Conservation (phyloP, 139 green algal genomes). For the Volvox africanus region DNA sequence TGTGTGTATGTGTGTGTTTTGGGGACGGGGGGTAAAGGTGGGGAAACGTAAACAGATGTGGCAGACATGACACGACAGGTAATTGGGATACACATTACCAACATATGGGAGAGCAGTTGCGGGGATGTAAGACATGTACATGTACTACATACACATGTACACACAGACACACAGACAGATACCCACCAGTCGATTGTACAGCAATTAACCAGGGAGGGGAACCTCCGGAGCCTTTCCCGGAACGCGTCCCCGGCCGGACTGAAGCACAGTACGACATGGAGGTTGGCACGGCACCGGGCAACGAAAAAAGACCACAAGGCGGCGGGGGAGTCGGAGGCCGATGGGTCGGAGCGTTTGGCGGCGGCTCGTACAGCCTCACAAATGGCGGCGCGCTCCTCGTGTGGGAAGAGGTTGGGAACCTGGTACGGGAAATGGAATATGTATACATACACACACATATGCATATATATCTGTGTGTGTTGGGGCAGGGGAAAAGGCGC, state of each 20-base stretch:
- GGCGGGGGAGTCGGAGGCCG: not conserved
- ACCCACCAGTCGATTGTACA: slow-evolving; percentile 68
- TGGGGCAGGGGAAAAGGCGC: no score
- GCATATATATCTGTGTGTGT: no score
- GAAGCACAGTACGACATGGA: slow-evolving; percentile 85
- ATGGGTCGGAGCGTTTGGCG: not conserved
- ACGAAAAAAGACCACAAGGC: slow-evolving; percentile 75
- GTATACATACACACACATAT: not conserved
- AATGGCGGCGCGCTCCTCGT: slow-evolving; percentile 78
- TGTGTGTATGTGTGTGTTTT: not conserved
- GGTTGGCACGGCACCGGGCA: slow-evolving; percentile 63
- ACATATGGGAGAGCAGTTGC: no score
- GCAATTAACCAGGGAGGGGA: slow-evolving; percentile 78
- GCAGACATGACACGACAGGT: no score
- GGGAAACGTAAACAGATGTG: not conserved
- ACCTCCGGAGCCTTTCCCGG: slow-evolving; percentile 66
- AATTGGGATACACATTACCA: no score
- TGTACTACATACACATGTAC: not conserved
- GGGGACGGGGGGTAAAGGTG: not conserved
- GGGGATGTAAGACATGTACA: not conserved
- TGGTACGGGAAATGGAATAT: slow-evolving; percentile 10
- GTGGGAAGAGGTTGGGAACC: slow-evolving; percentile 82
- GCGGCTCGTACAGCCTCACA: slow-evolving; percentile 59
- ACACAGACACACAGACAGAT: no score
- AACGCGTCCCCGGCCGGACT: slow-evolving; percentile 78